Percentiles rank a stretch among this genome's conserved stretches.
Conservation (phyloP, 352 stramenopile species). For the Pythium guiyangense region DNA sequence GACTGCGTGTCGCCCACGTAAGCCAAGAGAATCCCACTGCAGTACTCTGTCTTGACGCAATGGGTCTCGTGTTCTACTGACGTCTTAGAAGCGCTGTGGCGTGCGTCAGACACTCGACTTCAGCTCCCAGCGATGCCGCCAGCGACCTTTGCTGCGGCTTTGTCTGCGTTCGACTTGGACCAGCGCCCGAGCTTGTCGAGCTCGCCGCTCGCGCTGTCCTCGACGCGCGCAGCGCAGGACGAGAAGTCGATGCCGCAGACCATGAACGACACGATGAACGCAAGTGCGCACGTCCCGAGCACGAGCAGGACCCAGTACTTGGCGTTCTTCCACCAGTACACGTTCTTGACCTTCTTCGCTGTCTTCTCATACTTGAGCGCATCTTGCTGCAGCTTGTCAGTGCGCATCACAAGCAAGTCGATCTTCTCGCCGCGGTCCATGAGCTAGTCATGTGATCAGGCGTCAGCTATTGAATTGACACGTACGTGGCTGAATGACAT, state of each 20-base stretch:
- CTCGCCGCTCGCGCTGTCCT: slow-evolving; percentile 25
- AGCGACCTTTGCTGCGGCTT: slow-evolving; percentile 2
- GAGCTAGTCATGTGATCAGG: slow-evolving; percentile 64
- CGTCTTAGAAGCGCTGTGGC: no score
- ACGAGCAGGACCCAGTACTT: slow-evolving; percentile 71
- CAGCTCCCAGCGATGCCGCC: background rate
- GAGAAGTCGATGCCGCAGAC: slow-evolving; percentile 75
- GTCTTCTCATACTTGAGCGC: slow-evolving; percentile 96
- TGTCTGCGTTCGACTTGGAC: slow-evolving; percentile 10
- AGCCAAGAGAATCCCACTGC: no score
- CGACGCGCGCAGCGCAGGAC: slow-evolving; percentile 46
- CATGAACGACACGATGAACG: slow-evolving; percentile 59
- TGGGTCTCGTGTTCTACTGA: no score
- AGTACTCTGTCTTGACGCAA: no score
- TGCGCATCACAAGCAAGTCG: slow-evolving; percentile 85
- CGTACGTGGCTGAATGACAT: no score
- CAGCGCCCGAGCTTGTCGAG: slow-evolving; percentile 13
- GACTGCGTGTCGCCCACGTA: no score
- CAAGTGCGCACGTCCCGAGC: slow-evolving; percentile 48
- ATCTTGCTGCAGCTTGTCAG: slow-evolving; percentile 94
- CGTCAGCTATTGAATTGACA: background rate
- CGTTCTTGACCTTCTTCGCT: slow-evolving; percentile 89
- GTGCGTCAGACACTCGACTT: no score
- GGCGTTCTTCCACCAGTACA: slow-evolving; percentile 87
- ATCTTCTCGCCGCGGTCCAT: slow-evolving; percentile 99